Conservation (phyloP, 805 yeast species). For the Yamadazyma paraphyllophila region DNA sequence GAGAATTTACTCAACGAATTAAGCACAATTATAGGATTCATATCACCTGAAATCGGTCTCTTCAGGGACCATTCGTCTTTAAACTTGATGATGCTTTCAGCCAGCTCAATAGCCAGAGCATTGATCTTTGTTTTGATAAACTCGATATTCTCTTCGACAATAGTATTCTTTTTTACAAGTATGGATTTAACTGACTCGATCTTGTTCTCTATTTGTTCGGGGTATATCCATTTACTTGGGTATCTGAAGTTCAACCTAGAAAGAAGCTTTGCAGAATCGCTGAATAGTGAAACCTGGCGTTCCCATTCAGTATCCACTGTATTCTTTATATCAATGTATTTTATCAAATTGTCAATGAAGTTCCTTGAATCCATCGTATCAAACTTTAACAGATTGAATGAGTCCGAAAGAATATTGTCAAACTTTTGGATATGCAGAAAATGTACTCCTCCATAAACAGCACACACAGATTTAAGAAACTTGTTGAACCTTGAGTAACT, state of each 20-base stretch:
- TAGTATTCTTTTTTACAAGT: conserved; percentile 27
- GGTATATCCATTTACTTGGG: conserved; percentile 54
- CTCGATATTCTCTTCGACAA: conserved; percentile 44
- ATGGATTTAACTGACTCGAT: conserved; percentile 41
- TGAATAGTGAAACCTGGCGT: neutral
- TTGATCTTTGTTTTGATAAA: conserved; percentile 41
- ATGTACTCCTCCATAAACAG: conserved; percentile 40
- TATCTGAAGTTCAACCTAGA: conserved; percentile 31
- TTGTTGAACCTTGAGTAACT: conserved; percentile 53
- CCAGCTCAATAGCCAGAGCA: conserved; percentile 37
- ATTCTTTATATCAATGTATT: conserved; percentile 8
- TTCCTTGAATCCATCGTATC: conserved; percentile 11
- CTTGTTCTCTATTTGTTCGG: conserved; percentile 61
- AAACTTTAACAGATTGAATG: conserved; percentile 23
- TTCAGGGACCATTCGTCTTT: conserved; percentile 47
- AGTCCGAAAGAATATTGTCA: conserved; percentile 26
- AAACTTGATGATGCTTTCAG: conserved; percentile 27
- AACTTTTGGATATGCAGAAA: conserved; percentile 25
- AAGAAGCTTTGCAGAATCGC: conserved; percentile 3
- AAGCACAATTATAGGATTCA: conserved; percentile 46
- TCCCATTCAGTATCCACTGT: conserved; percentile 7
- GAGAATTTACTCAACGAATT: conserved; percentile 28
- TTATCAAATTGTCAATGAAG: conserved; percentile 7
- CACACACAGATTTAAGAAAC: conserved; percentile 52
- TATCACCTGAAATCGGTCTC: conserved; percentile 45